phyloP scores from a whole-genome alignment of 139 green algal genomes.

The Volvox africanus region DNA sequence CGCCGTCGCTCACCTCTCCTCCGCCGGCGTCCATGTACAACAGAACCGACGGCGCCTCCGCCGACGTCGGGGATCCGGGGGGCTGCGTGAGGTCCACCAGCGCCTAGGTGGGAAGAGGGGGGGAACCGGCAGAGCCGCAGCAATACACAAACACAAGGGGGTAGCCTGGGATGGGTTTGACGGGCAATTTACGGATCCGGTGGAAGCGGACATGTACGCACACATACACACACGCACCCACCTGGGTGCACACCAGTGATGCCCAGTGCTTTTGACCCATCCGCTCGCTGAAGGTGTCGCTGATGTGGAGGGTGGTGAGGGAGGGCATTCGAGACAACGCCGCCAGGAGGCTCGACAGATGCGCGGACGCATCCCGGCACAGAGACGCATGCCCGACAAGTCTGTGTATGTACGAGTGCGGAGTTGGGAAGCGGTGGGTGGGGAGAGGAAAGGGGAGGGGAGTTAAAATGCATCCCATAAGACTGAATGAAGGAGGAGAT shows the following conservation, averaged over 20 bases:
- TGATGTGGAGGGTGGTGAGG: background rate
- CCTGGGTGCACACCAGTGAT: conserved; percentile 18
- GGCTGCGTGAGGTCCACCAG: background rate
- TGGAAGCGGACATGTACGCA: background rate
- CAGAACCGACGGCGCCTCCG: background rate
- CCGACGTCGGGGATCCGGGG: background rate
- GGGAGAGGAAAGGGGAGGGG: no score
- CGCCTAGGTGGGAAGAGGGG: background rate
- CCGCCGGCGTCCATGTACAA: background rate
- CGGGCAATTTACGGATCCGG: no score
- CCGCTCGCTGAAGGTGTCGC: conserved; percentile 33
- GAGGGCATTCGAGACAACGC: conserved; percentile 13
- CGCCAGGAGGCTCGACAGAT: conserved; percentile 6
- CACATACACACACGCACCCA: background rate
- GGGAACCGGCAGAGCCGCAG: no score
- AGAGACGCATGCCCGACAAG: conserved; percentile 33
- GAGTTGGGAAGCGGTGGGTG: no score
- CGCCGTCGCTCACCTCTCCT: background rate
- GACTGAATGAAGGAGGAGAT: no score
- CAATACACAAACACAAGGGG: no score
- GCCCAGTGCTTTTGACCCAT: conserved; percentile 47
- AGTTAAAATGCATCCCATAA: no score
- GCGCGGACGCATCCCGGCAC: conserved; percentile 28
- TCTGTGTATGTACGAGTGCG: background rate
- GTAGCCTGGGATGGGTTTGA: no score